These are phyloP conservation scores for Aciculoconidium aculeatum DNA, from an alignment of 805 yeast genomes.

Conservation along the genomic window DNA sequence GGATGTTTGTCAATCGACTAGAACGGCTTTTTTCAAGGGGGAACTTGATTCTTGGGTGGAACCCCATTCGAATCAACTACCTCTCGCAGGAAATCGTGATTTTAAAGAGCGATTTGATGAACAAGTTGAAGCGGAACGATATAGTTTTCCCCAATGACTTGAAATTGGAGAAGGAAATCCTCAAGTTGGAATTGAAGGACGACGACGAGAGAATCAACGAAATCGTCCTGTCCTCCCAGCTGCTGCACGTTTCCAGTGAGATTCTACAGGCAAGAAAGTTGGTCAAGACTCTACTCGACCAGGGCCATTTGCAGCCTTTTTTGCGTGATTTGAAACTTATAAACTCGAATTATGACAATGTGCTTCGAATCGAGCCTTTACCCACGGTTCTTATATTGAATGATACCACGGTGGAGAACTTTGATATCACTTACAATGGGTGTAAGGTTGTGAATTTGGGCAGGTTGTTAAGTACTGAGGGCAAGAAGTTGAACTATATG, in stretches of 20 bases:
- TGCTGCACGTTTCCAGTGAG: slow-evolving; percentile 34
- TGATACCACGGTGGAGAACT: slow-evolving; percentile 66
- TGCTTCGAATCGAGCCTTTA: slow-evolving; percentile 67
- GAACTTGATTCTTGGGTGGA: slow-evolving; percentile 42
- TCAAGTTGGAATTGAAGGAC: slow-evolving; percentile 10
- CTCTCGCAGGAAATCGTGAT: slow-evolving; percentile 79
- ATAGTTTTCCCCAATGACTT: slow-evolving; percentile 45
- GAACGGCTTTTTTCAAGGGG: slow-evolving; percentile 45
- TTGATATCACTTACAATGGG: slow-evolving; percentile 75
- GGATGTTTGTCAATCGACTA: slow-evolving; percentile 62
- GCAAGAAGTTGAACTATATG: slow-evolving; percentile 52
- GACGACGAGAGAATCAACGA: slow-evolving; percentile 18
- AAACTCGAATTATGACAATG: slow-evolving; percentile 63
- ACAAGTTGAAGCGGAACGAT: slow-evolving; percentile 65
- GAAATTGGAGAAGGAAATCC: slow-evolving; percentile 20
- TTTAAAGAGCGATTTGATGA: slow-evolving; percentile 66
- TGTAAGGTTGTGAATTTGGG: slow-evolving; percentile 69
- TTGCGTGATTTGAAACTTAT: slow-evolving; percentile 54
- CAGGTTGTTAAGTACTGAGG: slow-evolving; percentile 19
- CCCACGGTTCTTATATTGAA: slow-evolving; percentile 61
- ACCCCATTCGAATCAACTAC: slow-evolving; percentile 76
- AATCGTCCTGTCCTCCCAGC: slow-evolving; percentile 11
- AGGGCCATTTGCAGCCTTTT: slow-evolving; percentile 85
- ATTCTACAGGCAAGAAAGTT: slow-evolving; percentile 59
- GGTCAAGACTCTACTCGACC: slow-evolving; percentile 78